These are phyloP conservation scores for Talinum fruticosum DNA, from an alignment of 148 eudicot species.

Conservation along the genomic window DNA sequence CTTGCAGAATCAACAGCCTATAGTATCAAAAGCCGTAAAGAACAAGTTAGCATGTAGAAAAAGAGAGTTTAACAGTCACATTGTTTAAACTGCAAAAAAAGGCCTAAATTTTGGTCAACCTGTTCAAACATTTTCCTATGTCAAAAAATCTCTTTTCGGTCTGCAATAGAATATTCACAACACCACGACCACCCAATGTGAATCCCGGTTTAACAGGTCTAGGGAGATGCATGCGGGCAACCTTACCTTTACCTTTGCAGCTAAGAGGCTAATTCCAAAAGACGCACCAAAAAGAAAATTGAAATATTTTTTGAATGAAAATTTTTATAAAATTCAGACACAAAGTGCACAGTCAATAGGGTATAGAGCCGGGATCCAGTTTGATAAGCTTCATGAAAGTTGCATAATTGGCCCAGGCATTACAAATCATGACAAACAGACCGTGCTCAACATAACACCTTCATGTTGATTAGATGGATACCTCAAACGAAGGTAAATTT, in stretches of 20 bases:
- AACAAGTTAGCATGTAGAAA: not conserved
- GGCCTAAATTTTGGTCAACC: not conserved
- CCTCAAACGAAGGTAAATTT: conserved; percentile 40
- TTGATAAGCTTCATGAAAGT: too few species aligned
- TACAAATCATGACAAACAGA: not conserved
- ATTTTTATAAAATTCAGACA: not conserved
- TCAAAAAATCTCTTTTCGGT: not conserved
- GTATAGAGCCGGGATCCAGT: too few species aligned
- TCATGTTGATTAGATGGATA: conserved; percentile 17
- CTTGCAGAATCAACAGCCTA: conserved; percentile 50
- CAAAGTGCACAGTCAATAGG: too few species aligned
- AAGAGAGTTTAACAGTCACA: not conserved
- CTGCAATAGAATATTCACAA: not conserved
- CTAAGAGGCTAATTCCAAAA: too few species aligned
- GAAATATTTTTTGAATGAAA: too few species aligned
- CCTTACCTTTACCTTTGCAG: too few species aligned
- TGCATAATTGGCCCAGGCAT: not conserved
- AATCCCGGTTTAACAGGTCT: too few species aligned
- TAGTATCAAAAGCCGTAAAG: conserved; percentile 16
- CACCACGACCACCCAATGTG: too few species aligned
- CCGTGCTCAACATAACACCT: not conserved
- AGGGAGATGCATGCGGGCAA: too few species aligned
- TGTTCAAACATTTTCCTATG: not conserved
- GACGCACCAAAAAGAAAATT: too few species aligned
- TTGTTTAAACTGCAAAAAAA: not conserved